Base-by-base conservation (phyloP, 768 basidiomycete species). In the Cyclocybe aegerita region DNA sequence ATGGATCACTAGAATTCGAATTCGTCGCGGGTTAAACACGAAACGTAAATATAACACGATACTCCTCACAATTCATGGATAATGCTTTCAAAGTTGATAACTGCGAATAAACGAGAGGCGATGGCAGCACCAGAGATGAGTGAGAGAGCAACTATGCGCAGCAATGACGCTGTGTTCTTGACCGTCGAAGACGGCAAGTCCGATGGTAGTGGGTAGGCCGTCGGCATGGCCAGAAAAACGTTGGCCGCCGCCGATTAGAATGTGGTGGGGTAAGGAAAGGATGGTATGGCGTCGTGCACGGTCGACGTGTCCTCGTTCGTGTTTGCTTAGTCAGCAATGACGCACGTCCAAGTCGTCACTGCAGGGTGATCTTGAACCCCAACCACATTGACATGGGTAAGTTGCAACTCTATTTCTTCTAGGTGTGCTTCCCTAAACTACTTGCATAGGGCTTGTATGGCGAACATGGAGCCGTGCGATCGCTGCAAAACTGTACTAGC, bases 71-170 rank as follows among this genome's bases (percentile, higher is more conserved):
- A 98, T 78, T 98, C 97, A 70, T 98, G 96, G 61, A 99, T 98
- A 62, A 99, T 93, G 79, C 93, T 96, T 75, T 99, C 97, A 67
- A 97, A 98, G 60, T 98, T 92, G 55, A 98, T 75, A 61, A 99
- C 97, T 56, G 97, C 96, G 65, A 99, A 99, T 62, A 98, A 78
- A 68, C 97, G 86, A 52, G 94, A 96, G 32, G 95, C 88, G 63
- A 98, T 90, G 16, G 97, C 95, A 62, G 95, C 93, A 59, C 81
- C 93, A 48, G 93, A 93, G 61, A 98, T 98, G 64, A 96, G 77
- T 11, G 81, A 78, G 49, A 99, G 86, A 16, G 95, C 89, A 57
- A 97, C 79, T 56, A 96, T 93, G 57, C 92, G 86, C 58, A 99
- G 76, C 58, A 98, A 78, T 44, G 93, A 93, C 37, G 88, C 82